These are phyloP conservation scores for Septoria linicola DNA, from an alignment of 2,329 filamentous ascomycete species.

Conservation along the genomic window DNA sequence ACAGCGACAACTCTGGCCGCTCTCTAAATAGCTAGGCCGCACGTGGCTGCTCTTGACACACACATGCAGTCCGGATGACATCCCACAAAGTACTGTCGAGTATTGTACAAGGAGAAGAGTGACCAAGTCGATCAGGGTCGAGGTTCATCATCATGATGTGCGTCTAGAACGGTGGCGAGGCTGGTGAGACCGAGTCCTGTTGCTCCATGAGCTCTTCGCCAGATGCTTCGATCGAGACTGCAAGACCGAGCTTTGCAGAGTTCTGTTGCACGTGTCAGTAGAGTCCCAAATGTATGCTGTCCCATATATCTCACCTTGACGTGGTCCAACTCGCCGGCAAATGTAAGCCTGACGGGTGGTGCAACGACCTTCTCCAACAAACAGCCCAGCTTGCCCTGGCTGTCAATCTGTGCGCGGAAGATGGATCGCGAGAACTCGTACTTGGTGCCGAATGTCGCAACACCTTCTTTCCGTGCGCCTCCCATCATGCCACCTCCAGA, in stretches of 20 bases:
- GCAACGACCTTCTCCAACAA: slow-evolving; percentile 94
- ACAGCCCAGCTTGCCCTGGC: slow-evolving; percentile 87
- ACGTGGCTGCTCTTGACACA: slow-evolving; percentile 12
- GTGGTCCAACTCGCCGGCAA: slow-evolving; percentile 96
- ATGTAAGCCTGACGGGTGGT: slow-evolving; percentile 87
- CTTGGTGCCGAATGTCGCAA: slow-evolving; percentile 89
- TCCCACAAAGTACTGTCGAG: slow-evolving; percentile 8
- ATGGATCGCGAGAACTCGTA: slow-evolving; percentile 97
- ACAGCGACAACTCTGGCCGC: not conserved
- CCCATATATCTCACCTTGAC: slow-evolving; percentile 67
- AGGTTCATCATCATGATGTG: slow-evolving; percentile 2
- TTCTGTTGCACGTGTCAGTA: slow-evolving; percentile 57
- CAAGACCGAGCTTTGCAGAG: slow-evolving; percentile 90
- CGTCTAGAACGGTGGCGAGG: slow-evolving; percentile 39
- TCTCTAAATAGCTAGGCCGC: slow-evolving; percentile 4
- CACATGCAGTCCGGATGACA: slow-evolving; percentile 8
- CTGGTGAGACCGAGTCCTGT: slow-evolving; percentile 56
- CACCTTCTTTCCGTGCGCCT: slow-evolving; percentile 76
- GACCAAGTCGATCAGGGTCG: slow-evolving; percentile 5
- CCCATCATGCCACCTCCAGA: slow-evolving; percentile 65
- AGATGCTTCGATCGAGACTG: slow-evolving; percentile 84
- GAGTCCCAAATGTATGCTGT: too few species aligned
- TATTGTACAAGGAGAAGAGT: slow-evolving; percentile 32
- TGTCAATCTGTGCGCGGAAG: slow-evolving; percentile 94
- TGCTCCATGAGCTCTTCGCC: slow-evolving; percentile 85